Base-by-base conservation (phyloP, 1,284 basidiomycete species). In the Exobasidium cylindrosporum region DNA sequence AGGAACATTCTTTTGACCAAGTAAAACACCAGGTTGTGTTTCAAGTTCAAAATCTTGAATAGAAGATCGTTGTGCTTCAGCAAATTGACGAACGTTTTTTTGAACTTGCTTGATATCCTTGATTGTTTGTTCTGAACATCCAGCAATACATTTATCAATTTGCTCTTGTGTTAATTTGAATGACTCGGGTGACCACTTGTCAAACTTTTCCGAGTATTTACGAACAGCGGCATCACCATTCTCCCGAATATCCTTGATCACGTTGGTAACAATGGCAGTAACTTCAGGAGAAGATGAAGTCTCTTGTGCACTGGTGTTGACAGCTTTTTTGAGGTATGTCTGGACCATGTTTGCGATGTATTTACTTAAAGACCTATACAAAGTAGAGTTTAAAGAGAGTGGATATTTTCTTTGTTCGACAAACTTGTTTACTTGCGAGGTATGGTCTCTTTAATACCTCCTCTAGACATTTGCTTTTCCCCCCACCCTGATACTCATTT, bases 21-120 rank as follows among this genome's bases (percentile, higher is more conserved):
- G 65, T 13, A 65, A n/a, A 35, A 70, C 63, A 5, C 69, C 69
- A 13, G 69, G 69, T 1, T 60, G 44, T 10, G 70, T 67, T 55
- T 72, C 69, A 4, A 70, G 52, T 57, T 72, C 69, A 26, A 72
- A 62, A 57, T 72, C 69, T 40, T 49, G 60, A 21, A 72, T 24
- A 45, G 61, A 63, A 1, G 49, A 59, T 49, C 64, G 62, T 35
- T 72, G 69, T 1, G 63, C 61, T 31, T 63, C 50, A 5, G 69
- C 69, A 56, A 72, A 72, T n/a, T 40, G 47, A 21, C 64, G 46
- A 23, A 72, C 69, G 47, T 72, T 72, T 14, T 52, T 50, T 35
- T 72, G 69, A 14, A 72, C 69, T 29, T 59, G 29, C 45, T 70
- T 64, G 54, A 72, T 72, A 53, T 72, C 69, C 21, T 49, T 29